Conservation (phyloP, 2,329 filamentous ascomycete genomes). For the Fonsecaea multimorphosa region DNA sequence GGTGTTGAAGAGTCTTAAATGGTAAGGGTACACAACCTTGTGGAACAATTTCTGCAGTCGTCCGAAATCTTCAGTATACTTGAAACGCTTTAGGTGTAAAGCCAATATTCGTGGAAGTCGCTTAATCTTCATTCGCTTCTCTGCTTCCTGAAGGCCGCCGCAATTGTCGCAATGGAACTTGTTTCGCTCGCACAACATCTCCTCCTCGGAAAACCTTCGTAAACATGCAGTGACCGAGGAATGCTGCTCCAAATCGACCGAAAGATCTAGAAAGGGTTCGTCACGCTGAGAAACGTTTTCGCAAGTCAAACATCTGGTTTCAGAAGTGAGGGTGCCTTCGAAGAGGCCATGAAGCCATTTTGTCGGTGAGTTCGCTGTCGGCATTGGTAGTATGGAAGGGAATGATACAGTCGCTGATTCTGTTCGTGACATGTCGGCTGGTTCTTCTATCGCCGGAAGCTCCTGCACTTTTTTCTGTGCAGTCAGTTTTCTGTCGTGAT, state of each 20-base stretch:
- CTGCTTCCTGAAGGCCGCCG: slow-evolving; percentile 92
- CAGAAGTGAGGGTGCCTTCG: slow-evolving; percentile 90
- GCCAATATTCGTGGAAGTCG: slow-evolving; percentile 88
- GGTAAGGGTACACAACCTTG: slow-evolving; percentile 94
- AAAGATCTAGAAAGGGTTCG: slow-evolving; percentile 93
- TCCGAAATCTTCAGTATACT: slow-evolving; percentile 95
- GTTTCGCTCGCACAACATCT: slow-evolving; percentile 97
- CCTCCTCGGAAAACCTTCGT: slow-evolving; percentile 94
- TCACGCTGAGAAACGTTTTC: slow-evolving; percentile 94
- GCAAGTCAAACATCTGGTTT: slow-evolving; percentile 94
- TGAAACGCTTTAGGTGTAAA: slow-evolving; percentile 94
- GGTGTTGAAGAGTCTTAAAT: slow-evolving; percentile 95
- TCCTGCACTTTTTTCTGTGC: slow-evolving; percentile 58
- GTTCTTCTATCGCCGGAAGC: slow-evolving; percentile 43
- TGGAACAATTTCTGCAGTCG: slow-evolving; percentile 96
- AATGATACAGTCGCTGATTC: slow-evolving; percentile 54
- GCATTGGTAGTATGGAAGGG: slow-evolving; percentile 42
- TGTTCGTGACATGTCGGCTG: slow-evolving; percentile 58
- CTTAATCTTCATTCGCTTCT: slow-evolving; percentile 99
- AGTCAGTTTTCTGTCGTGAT: slow-evolving; percentile 67
- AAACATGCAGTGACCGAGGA: slow-evolving; percentile 95
- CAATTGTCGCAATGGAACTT: slow-evolving; percentile 99
- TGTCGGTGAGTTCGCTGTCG: slow-evolving; percentile 66
- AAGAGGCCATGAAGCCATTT: slow-evolving; percentile 98
- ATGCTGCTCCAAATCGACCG: slow-evolving; percentile 93